Base-by-base conservation (phyloP, 768 basidiomycete species). In the Trametes villosa region DNA sequence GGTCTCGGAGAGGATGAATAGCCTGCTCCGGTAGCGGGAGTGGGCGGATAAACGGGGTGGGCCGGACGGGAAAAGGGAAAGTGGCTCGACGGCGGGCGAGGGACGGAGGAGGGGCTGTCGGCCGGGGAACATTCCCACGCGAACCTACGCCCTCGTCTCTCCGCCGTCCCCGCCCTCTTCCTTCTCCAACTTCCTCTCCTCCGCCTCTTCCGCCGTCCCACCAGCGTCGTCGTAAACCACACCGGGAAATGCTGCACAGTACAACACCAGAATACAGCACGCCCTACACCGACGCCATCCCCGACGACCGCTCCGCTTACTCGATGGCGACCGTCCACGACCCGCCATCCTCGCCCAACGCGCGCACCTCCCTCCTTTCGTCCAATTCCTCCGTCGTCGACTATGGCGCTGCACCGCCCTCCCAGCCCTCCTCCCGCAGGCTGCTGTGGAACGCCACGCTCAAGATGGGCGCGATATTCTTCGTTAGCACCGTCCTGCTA, bases 401-500 rank as follows among this genome's bases (percentile, higher is more conserved):
- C 42, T 89, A 89, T 76, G 87, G 87, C 54, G 67, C 86, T 15
- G 77, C 81, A 9, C 20, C 38, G 3, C 68, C 79, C 57, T 65
- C 68, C 9, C 64, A 60, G 22, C 71, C 68, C 9, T 84, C 83
- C 31, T 74, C 84, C 0, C 74, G 83, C 29, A 81, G 79, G 41
- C 80, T 94, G 41, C 81, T 97, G 65, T 77, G 95, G 75, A 83
- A 85, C 69, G 93, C 95, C 0, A 87, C 89, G 0, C 73, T 95
- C 63, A 94, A 94, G 78, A 92, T 96, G 82, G 86, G 86, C 17
- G 76, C 81, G 30, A 80, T 98, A 54, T 96, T 97, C 71, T 47
- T 86, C 52, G 53, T 88, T 30, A 88, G 91, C 67, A 84, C 88
- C 1, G 52, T 85, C 1, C 54, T 92, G 24, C 85, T 98, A 2